These are phyloP conservation scores for Eimeria necatrix DNA, from an alignment of 169 alveolate genomes.

Conservation along the genomic window DNA sequence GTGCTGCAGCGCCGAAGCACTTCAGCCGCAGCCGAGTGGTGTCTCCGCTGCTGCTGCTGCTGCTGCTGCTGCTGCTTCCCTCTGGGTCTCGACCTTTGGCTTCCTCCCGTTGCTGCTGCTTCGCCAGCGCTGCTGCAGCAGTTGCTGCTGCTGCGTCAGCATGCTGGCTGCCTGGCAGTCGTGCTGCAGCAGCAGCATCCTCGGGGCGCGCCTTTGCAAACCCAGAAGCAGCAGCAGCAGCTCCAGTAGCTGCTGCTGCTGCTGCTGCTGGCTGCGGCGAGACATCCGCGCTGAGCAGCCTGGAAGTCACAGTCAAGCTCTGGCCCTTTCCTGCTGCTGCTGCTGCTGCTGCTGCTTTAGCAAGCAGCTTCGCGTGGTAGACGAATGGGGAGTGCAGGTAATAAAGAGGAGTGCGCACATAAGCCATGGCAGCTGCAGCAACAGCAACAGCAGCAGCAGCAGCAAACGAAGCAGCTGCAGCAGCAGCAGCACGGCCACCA, in stretches of 20 bases:
- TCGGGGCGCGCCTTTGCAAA: neutral
- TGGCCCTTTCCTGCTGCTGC: neutral
- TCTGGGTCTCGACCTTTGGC: neutral
- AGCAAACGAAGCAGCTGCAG: neutral
- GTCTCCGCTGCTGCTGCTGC: conserved; percentile 6
- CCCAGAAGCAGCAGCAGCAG: conserved; percentile 8
- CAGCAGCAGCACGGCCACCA: neutral
- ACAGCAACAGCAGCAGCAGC: neutral
- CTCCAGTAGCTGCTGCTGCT: neutral
- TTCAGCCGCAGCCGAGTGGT: conserved; percentile 30
- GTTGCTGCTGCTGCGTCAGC: conserved; percentile 35
- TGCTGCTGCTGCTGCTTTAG: conserved; percentile 45
- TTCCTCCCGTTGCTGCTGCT: conserved; percentile 41
- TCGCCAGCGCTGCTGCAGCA: neutral
- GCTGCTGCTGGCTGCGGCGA: neutral
- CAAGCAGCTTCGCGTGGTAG: conserved; percentile 7
- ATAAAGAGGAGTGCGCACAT: conserved; percentile 33
- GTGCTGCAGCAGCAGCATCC: conserved; percentile 7
- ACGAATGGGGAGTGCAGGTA: conserved; percentile 24
- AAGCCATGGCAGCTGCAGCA: conserved; percentile 29
- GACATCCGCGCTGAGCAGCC: neutral
- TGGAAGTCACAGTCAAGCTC: neutral
- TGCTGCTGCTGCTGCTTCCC: conserved; percentile 38
- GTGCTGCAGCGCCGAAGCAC: conserved; percentile 16
- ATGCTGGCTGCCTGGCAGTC: neutral